Base-by-base conservation (phyloP, 2,329 filamentous ascomycete species). In the Stenocarpella maydis region DNA sequence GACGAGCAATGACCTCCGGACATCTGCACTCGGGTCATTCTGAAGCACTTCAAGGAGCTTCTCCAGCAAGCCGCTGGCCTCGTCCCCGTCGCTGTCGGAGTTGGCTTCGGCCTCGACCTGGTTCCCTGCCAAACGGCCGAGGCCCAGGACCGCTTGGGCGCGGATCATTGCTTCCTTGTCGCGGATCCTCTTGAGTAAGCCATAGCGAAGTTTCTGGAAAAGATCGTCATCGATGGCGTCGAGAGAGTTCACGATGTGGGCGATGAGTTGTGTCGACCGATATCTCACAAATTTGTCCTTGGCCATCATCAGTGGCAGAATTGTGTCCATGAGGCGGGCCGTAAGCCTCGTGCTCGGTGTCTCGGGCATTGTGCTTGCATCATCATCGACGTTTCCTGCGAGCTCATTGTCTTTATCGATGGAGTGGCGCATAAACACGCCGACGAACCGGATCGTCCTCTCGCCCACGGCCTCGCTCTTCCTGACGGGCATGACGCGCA, bases 201-300 rank as follows among this genome's bases (percentile, higher is more conserved):
- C 92, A 65, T 93, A 87, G 65, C 93, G 88, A 71, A 98, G 85
- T 70, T 93, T 88, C 74, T 94, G 90, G 78, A 97, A 99, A 14
- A 98, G 82, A 60, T 96, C 93, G 77, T 97, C 94, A 75, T 98
- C 96, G 74, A 98, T 93, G 2, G 93, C 91, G 72, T 97, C 93
- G 31, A 99, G 86, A 15, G 92, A 96, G 81, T 97, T 97, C 81
- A 99, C 91, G 72, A 98, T 90, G 78, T 97, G 93, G 2, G 94
- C 92, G 65, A 97, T 90, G 65, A 97, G 88, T 78, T 99, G 96
- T 0, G 95, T 97, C 5, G 94, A 90, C 69, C 96, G 88, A 80
- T 94, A 99, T 69, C 96, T 89, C 55, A 98, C 92, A 70, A 92
- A 92, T 80, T 98, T 98, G 81, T 99, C 96, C 81, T 97, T 98